Evolutionary conservation across 495 filamentous ascomycete genomes (phyloP), one percentile per base, ranked within the genome.

Genomic region (Podospora conica): DNA sequence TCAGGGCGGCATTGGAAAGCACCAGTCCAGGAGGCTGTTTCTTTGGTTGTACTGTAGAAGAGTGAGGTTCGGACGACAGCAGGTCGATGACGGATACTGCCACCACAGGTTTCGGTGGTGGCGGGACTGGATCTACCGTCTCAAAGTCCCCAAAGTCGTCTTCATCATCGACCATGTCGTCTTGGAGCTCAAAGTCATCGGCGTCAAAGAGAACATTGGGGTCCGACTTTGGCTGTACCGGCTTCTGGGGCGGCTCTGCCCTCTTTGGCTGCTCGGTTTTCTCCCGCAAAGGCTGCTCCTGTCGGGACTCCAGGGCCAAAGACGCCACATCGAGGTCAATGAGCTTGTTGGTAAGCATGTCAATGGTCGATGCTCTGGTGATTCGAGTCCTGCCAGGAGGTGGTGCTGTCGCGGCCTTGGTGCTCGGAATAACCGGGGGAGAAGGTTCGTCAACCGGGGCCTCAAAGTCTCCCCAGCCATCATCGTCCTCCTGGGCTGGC

Each of bases 401-500:
- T 21, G 70, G 64, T n/a, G 69, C 29, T 15, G 69, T 40, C 25
- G n/a, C 15, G 22, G 23, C 21, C 8, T 25, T 66, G 11, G 53
- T 21, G 27, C 10, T 22, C 1, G 68, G 18, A 12, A 63, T 61
- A 11, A 60, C 33, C 10, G 59, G 40, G 15, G 66, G 63, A 27
- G 65, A 24, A 8, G 66, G 61, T 0, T 55, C 48, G 53, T 29
- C 59, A n/a, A 70, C 58, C 6, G 68, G 53, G 10, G 87, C 84
- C 70, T 90, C 90, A 68, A 92, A 92, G 63, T 91, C 89, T 15
- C 90, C 89, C 84, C 88, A 92, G 12, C 87, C 89, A 71, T 91
- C 89, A 33, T 90, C 86, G 8, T 83, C 82, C 8, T 79, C 80
- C 0, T 74, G 74, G 21, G 80, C 77, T 25, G 75, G 67, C 10